Evolutionary conservation across 2,329 filamentous ascomycete genomes (phyloP).

Genomic region (Colletotrichum sidae): DNA sequence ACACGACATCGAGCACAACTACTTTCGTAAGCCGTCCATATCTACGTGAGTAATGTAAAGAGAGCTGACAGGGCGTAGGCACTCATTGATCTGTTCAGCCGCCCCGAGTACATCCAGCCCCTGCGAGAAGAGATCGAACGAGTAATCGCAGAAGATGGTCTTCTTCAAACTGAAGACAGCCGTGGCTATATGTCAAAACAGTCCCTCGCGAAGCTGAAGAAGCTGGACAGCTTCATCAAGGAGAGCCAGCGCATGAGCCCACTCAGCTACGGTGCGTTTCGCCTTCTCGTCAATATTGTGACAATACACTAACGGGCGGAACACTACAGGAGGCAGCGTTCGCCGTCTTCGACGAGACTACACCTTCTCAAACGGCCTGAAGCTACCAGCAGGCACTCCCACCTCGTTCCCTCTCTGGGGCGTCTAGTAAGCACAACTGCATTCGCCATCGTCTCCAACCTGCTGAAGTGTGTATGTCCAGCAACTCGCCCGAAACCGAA

Average conservation of each 20-base stretch:
- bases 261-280: constrained; percentile 25
- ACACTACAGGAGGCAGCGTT: constrained; percentile 54
- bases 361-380: constrained; percentile 48
- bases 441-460: not conserved
- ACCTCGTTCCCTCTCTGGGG: constrained; percentile 42
- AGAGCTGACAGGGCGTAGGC: constrained; percentile 39
- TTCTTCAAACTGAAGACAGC: constrained; percentile 29
- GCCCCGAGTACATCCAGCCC: constrained; percentile 53
- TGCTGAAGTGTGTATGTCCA: not conserved
- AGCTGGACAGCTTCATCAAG: constrained; percentile 55
- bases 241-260: constrained; percentile 50
- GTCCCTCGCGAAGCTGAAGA: constrained; percentile 51
- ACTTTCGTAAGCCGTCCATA: constrained; percentile 40
- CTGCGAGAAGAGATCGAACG: constrained; percentile 56
- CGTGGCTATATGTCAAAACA: constrained; percentile 42
- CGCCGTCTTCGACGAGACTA: constrained; percentile 52
- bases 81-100: constrained; percentile 52
- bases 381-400: constrained; percentile 42
- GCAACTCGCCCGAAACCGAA: constrained; percentile 29
- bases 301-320: constrained; percentile 61
- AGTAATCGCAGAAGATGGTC: constrained; percentile 49
- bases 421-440: constrained; percentile 30
- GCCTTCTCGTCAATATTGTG: constrained; percentile 57
- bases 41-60: fast-evolving
- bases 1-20: constrained; percentile 50